Evolutionary conservation across 2,329 filamentous ascomycete genomes (phyloP).

Genomic region (Verticillium nubilum): DNA sequence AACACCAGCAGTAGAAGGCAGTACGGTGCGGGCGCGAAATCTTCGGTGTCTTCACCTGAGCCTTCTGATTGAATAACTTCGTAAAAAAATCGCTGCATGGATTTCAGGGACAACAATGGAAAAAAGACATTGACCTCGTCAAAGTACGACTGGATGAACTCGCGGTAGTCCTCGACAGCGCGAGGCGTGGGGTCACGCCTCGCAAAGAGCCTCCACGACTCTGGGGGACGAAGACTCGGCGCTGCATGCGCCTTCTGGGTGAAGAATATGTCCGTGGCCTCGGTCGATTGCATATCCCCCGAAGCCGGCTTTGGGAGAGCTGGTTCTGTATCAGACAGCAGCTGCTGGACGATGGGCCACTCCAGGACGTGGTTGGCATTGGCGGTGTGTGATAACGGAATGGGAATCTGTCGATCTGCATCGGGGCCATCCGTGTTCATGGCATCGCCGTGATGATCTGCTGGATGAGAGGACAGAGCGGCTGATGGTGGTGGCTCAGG

Average conservation of each 20-base stretch:
- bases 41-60: background rate
- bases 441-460: background rate
- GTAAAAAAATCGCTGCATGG: constrained; percentile 1
- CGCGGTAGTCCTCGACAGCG: background rate
- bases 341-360: constrained; percentile 15
- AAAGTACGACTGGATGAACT: constrained; percentile 16
- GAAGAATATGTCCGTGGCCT: constrained; percentile 11
- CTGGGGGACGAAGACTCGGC: background rate
- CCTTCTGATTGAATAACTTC: background rate
- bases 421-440: background rate
- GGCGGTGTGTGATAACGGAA: constrained; percentile 15
- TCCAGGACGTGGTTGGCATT: constrained; percentile 17
- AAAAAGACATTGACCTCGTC: constrained; percentile 20
- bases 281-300: constrained; percentile 3
- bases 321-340: constrained; percentile 5
- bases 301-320: background rate
- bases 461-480: background rate
- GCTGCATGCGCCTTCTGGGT: background rate
- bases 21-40: constrained; percentile 4
- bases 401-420: constrained; percentile 7
- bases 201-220: constrained; percentile 12
- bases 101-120: background rate
- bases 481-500: background rate
- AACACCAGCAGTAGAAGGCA: constrained; percentile 12
- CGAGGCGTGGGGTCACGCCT: background rate